Conservation (phyloP, 208 protist genomes). For the Leishmania lainsoni region DNA sequence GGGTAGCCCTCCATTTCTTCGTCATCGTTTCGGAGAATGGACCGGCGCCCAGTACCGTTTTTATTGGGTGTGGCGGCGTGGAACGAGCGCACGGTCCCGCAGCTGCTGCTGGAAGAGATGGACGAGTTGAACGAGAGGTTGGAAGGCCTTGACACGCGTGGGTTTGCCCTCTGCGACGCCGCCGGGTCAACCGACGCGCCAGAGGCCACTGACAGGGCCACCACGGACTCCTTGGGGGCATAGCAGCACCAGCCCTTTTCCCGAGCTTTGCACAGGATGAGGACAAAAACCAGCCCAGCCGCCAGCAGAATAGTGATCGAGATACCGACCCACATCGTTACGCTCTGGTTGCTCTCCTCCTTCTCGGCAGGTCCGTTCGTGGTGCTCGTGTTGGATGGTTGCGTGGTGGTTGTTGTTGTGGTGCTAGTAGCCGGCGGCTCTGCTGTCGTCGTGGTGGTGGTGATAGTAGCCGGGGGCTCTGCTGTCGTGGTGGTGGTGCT, state of each 20-base stretch:
- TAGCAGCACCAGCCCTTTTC: slow-evolving; percentile 27
- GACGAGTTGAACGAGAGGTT: neutral
- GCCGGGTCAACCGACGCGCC: neutral
- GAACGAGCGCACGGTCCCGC: slow-evolving; percentile 10
- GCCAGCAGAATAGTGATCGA: slow-evolving; percentile 9
- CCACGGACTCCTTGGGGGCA: neutral
- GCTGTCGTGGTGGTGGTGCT: neutral
- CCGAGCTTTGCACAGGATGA: slow-evolving; percentile 16
- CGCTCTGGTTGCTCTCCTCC: neutral
- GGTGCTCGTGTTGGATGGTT: neutral
- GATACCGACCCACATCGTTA: slow-evolving; percentile 20
- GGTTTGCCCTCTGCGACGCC: neutral
- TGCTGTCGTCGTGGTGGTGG: neutral
- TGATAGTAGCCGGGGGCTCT: neutral
- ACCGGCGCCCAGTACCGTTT: neutral
- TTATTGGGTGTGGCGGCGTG: slow-evolving; percentile 8
- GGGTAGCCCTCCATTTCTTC: neutral
- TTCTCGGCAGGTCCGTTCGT: neutral
- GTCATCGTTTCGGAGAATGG: neutral
- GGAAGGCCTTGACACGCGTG: neutral
- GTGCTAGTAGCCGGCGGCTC: neutral
- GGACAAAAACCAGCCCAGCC: neutral
- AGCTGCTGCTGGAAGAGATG: neutral
- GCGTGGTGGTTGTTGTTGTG: slow-evolving; percentile 7
- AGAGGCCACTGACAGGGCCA: neutral